Base-by-base conservation (phyloP, 208 protist genomes). In the Crithidia mellificae region DNA sequence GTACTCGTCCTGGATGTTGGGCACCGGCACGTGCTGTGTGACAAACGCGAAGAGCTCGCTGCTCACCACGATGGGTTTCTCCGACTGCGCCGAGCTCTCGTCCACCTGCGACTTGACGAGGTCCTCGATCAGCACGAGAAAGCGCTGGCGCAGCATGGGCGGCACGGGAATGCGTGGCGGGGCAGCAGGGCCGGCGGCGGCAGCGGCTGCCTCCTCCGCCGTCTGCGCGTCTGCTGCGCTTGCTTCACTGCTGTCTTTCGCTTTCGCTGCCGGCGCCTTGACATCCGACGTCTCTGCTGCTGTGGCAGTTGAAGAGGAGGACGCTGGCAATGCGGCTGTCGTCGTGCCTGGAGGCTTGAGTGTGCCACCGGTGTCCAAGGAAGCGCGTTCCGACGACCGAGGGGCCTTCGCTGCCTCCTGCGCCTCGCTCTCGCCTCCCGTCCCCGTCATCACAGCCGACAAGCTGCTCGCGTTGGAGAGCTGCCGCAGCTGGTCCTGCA, bases 1-100 rank as follows among this genome's bases (percentile, higher is more conserved):
- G 76, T 96, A 96, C 64, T 92, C 88, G 69, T 96, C 91, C 52
- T 96, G 91, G 54, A 96, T 93, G 69, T 94, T 96, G 12, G 91
- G 88, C 22, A 96, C 72, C 14, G 81, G 83, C 11, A 96, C 83
- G 64, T 92, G 80, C 36, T 80, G 57, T 36, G 82, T 85, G 62
- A 96, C 80, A 63, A 93, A 96, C 46, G 70, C 67, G 64, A 88
- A 89, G 22, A 95, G 80, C 56, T 87, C 84, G 2, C 77, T 77
- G 76, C 84, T 93, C 29, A 91, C 70, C 67, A 93, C 80, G 51
- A 84, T 87, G n/a, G 75, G 76, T n/a, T 65, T 72, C 39, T 80
- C 65, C 14, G 68, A 65, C n/a, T 74, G 49, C 24, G 39, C 41
- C 11, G 77, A 63, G 39, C 68, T 85, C 62, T 85, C 78, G 54